These are phyloP conservation scores for Amylocarpus encephaloides DNA, from an alignment of 2,329 filamentous ascomycete genomes.

Conservation along the genomic window DNA sequence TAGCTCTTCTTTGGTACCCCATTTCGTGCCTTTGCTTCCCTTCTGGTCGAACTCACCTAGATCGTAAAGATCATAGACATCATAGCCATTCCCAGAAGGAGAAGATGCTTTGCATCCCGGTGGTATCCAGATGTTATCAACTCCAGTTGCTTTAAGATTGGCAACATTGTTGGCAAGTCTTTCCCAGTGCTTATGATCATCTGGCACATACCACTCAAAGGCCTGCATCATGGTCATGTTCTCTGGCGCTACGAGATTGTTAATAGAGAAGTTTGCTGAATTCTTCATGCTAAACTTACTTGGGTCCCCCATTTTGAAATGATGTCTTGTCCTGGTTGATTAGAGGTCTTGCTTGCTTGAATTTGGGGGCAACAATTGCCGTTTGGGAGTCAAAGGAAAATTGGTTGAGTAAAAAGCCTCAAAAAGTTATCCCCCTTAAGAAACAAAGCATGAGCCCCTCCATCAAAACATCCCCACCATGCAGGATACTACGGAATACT, in stretches of 20 bases:
- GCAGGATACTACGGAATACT: conserved; percentile 7
- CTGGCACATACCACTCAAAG: conserved; percentile 67
- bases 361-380: too few relatives aligned
- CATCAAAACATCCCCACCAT: conserved; percentile 3
- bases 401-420: too few relatives aligned
- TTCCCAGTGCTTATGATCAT: conserved; percentile 54
- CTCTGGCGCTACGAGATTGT: conserved; percentile 33
- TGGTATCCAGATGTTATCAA: conserved; percentile 62
- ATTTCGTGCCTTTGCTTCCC: conserved; percentile 56
- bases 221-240: conserved; percentile 59
- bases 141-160: conserved; percentile 50
- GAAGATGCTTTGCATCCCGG: conserved; percentile 63
- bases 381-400: too few relatives aligned
- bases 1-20: conserved; percentile 59
- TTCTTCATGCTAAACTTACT: conserved; percentile 5
- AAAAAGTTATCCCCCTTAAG: too few relatives aligned
- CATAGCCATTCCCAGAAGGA: conserved; percentile 59
- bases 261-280: conserved; percentile 3
- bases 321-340: neutral
- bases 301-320: conserved; percentile 16
- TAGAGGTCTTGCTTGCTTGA: neutral
- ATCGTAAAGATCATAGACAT: conserved; percentile 65
- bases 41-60: conserved; percentile 70
- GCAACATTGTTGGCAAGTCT: conserved; percentile 48
- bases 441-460: conserved; percentile 1